phyloP scores from a whole-genome alignment of 225 moss, liverwort and hornwort species.

The Rhytidiadelphus loreus region DNA sequence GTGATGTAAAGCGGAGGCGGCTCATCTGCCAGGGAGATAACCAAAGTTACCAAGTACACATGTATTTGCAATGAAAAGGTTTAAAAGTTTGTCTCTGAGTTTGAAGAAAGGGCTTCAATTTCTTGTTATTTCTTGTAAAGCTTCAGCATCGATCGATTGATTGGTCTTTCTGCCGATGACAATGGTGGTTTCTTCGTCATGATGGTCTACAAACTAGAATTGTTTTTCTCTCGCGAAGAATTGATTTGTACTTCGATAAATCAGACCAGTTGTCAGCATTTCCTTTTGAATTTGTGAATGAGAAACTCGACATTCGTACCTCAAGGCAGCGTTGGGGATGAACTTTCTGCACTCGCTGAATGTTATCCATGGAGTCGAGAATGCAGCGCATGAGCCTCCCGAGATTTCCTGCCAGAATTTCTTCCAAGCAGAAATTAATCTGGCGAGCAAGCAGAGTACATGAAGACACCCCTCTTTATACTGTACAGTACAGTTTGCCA shows the following conservation, averaged over 20 bases:
- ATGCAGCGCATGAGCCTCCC: not conserved
- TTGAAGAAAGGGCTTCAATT: not conserved
- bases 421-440: not conserved
- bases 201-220: not conserved
- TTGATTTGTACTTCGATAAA: not conserved
- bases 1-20: not conserved
- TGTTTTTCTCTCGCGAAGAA: no score
- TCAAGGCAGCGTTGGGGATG: not conserved
- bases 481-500: not conserved
- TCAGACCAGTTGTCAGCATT: not conserved
- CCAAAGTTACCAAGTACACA: not conserved
- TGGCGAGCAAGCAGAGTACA: not conserved
- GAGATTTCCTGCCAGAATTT: not conserved
- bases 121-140: not conserved
- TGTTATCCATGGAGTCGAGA: not conserved
- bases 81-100: not conserved
- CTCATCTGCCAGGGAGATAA: not conserved
- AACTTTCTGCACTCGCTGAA: not conserved
- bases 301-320: not conserved
- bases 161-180: not conserved
- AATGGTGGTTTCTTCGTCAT: not conserved
- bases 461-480: not conserved
- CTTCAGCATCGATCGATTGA: not conserved
- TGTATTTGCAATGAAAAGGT: not conserved
- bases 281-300: not conserved